phyloP scores from a whole-genome alignment of 2,329 filamentous ascomycete genomes.

The Penicillium sp. region DNA sequence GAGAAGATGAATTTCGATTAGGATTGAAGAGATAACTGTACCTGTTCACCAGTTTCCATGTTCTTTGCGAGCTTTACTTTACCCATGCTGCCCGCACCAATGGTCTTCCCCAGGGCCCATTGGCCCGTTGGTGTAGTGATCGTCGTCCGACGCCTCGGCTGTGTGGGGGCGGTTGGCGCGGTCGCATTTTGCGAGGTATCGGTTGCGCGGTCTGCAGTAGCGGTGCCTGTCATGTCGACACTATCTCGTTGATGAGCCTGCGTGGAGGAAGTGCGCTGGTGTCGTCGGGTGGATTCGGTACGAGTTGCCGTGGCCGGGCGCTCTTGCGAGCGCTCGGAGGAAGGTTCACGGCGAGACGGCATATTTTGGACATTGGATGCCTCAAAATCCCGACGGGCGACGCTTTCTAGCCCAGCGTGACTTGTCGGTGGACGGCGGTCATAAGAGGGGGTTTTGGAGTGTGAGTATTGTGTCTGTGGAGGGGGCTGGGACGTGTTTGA shows the following conservation, averaged over 20 bases:
- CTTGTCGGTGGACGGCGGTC: constrained; percentile 49
- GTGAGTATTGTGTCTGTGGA: constrained; percentile 31
- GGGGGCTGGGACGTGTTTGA: constrained; percentile 39
- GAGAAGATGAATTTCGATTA: neutral
- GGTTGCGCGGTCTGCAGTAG: constrained; percentile 55
- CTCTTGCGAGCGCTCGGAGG: constrained; percentile 60
- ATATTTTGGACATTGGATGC: constrained; percentile 65
- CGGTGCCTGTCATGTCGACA: constrained; percentile 46
- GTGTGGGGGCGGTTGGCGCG: constrained; percentile 37
- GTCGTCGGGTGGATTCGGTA: constrained; percentile 54
- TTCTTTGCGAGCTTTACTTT: constrained; percentile 96
- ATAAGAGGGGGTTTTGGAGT: constrained; percentile 44
- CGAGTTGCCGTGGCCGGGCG: constrained; percentile 47
- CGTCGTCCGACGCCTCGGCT: constrained; percentile 66
- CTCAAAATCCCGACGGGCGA: constrained; percentile 72
- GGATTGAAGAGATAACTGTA: constrained; percentile 35
- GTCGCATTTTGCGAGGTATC: constrained; percentile 52
- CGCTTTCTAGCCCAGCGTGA: constrained; percentile 52
- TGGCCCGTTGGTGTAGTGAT: constrained; percentile 88
- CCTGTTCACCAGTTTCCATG: constrained; percentile 86
- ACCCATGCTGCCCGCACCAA: constrained; percentile 97
- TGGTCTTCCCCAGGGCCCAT: constrained; percentile 95
- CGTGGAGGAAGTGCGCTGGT: constrained; percentile 41
- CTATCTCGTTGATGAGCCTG: constrained; percentile 45
- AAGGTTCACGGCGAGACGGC: constrained; percentile 59